A percentile compares a stretch with the other conserved stretches of the same genome.
These are phyloP conservation scores for Davidsoniella virescens DNA, from an alignment of 2,329 filamentous ascomycete genomes.

Conservation along the genomic window DNA sequence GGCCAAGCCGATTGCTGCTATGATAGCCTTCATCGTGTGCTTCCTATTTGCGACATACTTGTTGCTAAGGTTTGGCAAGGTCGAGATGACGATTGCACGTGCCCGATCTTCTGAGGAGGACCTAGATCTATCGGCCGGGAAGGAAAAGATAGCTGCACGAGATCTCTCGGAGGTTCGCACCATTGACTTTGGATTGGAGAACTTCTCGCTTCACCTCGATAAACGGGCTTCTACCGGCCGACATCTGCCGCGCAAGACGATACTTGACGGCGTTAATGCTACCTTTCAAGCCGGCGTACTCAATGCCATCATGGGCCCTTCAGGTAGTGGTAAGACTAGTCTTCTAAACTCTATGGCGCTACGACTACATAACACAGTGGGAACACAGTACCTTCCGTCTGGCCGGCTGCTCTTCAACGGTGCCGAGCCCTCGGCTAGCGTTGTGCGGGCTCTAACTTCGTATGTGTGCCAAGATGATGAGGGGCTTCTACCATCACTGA, in stretches of 20 bases:
- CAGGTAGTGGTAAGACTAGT: slow-evolving; percentile 61
- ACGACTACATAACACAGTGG: slow-evolving; percentile 43
- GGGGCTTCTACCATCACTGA: slow-evolving; percentile 55
- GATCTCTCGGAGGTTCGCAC: slow-evolving; percentile 37
- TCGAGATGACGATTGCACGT: slow-evolving; percentile 54
- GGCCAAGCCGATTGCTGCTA: slow-evolving; percentile 44
- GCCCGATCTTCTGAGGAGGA: slow-evolving; percentile 33
- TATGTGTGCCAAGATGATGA: slow-evolving; percentile 70
- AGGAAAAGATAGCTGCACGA: slow-evolving; percentile 47
- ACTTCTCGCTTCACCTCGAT: slow-evolving; percentile 47
- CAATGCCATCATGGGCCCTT: slow-evolving; percentile 69
- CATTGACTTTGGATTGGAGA: slow-evolving; percentile 48
- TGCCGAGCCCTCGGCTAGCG: slow-evolving; percentile 47
- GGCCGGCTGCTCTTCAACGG: slow-evolving; percentile 57
- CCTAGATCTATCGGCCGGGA: slow-evolving; percentile 49
- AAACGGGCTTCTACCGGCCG: slow-evolving; percentile 39
- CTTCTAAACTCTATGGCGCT: slow-evolving; percentile 58
- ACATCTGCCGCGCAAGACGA: slow-evolving; percentile 37
- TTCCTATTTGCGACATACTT: slow-evolving; percentile 46
- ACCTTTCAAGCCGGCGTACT: slow-evolving; percentile 51
- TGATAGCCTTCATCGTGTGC: slow-evolving; percentile 44
- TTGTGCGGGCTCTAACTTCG: slow-evolving; percentile 55
- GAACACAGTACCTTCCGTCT: slow-evolving; percentile 43
- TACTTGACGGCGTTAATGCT: slow-evolving; percentile 49
- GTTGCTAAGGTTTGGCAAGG: slow-evolving; percentile 45